A percentile compares a stretch with the other conserved stretches of the same genome.
Conservation (phyloP, 306 rosid species). For the Delonix regia region DNA sequence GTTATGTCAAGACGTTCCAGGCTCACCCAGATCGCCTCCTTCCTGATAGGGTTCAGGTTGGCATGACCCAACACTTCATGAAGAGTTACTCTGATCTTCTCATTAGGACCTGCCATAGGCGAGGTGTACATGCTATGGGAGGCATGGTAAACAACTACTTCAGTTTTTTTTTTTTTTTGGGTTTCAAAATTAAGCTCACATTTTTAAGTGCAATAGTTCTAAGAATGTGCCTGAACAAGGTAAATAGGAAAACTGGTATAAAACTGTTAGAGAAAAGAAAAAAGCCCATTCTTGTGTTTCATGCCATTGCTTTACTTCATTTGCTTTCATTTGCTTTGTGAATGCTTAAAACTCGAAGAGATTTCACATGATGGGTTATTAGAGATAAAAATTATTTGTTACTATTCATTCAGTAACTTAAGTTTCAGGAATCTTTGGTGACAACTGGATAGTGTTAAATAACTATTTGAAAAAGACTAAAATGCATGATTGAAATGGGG, state of each 20-base stretch:
- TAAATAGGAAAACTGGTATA: not conserved
- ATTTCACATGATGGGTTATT: not conserved
- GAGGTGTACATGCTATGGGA: conserved; percentile 92
- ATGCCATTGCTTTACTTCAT: not conserved
- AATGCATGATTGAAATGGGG: not conserved
- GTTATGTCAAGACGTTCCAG: conserved; percentile 93
- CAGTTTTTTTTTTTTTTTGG: not conserved
- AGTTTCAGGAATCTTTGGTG: not conserved
- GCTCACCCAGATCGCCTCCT: conserved; percentile 78
- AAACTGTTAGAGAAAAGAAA: too few species aligned
- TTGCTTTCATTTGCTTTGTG: not conserved
- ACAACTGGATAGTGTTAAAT: not conserved
- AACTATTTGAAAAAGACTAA: not conserved
- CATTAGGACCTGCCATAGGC: conserved; percentile 84
- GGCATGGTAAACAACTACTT: conserved; percentile 69
- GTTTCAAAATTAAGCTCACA: not conserved
- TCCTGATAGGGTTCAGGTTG: conserved; percentile 81
- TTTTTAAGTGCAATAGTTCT: not conserved
- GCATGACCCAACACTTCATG: conserved; percentile 96
- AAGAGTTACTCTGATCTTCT: conserved; percentile 86
- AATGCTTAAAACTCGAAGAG: not conserved
- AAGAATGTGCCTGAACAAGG: not conserved
- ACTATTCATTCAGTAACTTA: not conserved
- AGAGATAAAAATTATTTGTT: not conserved
- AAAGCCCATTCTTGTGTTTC: too few species aligned